Evolutionary conservation across 2,329 filamentous ascomycete species (phyloP).

Genomic region (Aspergillus jensenii): DNA sequence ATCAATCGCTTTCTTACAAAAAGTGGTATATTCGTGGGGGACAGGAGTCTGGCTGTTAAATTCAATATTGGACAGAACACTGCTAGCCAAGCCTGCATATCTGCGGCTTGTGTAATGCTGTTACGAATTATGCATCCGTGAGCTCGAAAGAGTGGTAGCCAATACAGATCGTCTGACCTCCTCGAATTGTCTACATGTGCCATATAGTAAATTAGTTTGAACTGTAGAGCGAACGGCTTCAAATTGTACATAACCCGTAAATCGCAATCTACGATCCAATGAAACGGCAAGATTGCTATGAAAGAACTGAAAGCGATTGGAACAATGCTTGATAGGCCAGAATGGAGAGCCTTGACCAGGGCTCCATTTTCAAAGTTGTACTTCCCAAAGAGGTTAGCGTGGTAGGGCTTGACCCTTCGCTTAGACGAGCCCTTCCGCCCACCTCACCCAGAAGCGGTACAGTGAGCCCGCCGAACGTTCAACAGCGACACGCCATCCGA

Average conservation of each 20-base stretch:
- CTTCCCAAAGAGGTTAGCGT: conserved; percentile 26
- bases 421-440: conserved; percentile 43
- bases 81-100: conserved; percentile 28
- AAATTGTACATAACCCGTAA: neutral
- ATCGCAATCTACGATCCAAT: neutral
- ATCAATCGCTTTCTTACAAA: conserved; percentile 21
- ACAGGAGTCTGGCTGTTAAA: conserved; percentile 35
- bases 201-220: neutral
- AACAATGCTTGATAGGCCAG: neutral
- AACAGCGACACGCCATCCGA: conserved; percentile 38
- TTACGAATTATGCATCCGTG: conserved; percentile 37
- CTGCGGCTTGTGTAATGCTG: conserved; percentile 37
- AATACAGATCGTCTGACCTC: conserved; percentile 38
- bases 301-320: neutral
- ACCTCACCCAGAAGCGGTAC: conserved; percentile 34
- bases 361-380: neutral
- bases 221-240: neutral
- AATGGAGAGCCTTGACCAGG: neutral
- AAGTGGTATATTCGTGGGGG: conserved; percentile 66
- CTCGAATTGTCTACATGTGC: conserved; percentile 15
- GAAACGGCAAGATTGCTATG: neutral
- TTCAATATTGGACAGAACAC: conserved; percentile 30
- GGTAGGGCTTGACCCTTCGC: conserved; percentile 45
- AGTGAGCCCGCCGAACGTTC: conserved; percentile 28
- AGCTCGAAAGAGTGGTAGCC: conserved; percentile 34